phyloP scores from a whole-genome alignment of 2,329 filamentous ascomycete genomes.

The Fusarium torreyae region DNA sequence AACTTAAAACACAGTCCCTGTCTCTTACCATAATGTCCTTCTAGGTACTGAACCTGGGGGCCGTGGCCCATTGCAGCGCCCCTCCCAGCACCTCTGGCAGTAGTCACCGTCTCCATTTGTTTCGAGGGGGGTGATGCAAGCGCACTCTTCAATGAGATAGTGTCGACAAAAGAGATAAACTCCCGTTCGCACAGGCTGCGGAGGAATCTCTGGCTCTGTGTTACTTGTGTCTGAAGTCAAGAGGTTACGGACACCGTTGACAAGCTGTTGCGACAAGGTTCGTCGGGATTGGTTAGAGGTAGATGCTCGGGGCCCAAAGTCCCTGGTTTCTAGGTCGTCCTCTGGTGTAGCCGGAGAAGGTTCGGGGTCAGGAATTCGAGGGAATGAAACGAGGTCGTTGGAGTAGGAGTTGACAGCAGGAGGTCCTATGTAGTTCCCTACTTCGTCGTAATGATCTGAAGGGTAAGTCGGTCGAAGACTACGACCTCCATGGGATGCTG shows the following conservation, averaged over 20 bases:
- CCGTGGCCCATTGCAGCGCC: conserved; percentile 33
- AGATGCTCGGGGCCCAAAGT: not conserved
- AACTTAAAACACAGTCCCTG: not conserved
- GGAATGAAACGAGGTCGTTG: conserved; percentile 29
- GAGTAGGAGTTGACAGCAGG: conserved; percentile 9
- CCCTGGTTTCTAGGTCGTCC: not conserved
- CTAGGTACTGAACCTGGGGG: conserved; percentile 31
- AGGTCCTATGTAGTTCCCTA: conserved; percentile 34
- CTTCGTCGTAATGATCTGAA: conserved; percentile 32
- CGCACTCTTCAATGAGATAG: conserved; percentile 34
- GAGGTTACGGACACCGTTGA: conserved; percentile 30
- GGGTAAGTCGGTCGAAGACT: conserved; percentile 32
- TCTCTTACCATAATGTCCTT: conserved; percentile 35
- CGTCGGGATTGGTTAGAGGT: conserved; percentile 5
- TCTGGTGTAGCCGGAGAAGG: conserved; percentile 14
- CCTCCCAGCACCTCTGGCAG: conserved; percentile 46
- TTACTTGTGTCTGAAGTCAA: conserved; percentile 14
- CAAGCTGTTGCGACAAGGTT: conserved; percentile 28
- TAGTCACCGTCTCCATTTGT: conserved; percentile 37
- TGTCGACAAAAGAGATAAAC: conserved; percentile 44
- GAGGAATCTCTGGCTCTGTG: conserved; percentile 12
- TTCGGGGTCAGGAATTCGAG: conserved; percentile 29
- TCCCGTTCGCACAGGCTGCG: conserved; percentile 36
- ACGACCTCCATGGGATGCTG: conserved; percentile 19
- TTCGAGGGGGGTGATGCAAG: conserved; percentile 31